phyloP scores from a whole-genome alignment of 1,284 basidiomycete genomes.

The Apiotrichum laibachii region DNA sequence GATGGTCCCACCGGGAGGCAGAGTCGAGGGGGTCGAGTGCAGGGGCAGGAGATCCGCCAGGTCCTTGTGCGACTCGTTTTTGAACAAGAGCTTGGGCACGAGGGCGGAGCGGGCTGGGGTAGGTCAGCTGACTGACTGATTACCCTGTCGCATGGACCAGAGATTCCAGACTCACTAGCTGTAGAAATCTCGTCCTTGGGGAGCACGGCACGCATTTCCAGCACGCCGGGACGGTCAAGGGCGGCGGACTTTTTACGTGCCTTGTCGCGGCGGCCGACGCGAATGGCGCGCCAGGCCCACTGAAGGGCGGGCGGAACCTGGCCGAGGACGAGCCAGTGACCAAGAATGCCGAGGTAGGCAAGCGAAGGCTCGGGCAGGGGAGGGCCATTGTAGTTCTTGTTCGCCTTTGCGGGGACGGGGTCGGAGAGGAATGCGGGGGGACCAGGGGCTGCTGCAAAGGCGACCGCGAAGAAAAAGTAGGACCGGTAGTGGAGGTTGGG shows the following conservation, averaged over 20 bases:
- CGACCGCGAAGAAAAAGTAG: slow-evolving; percentile 69
- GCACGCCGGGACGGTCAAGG: slow-evolving; percentile 39
- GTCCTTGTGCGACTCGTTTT: slow-evolving; percentile 24
- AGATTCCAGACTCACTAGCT: slow-evolving; percentile 5
- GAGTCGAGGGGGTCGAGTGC: slow-evolving; percentile 26
- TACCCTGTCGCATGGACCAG: background rate
- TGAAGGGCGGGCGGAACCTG: slow-evolving; percentile 33
- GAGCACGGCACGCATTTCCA: slow-evolving; percentile 39
- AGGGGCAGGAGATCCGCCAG: slow-evolving; percentile 43
- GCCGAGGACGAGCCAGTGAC: slow-evolving; percentile 44
- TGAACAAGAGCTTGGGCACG: slow-evolving; percentile 23
- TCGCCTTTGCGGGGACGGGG: slow-evolving; percentile 21
- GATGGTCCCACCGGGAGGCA: slow-evolving; percentile 24
- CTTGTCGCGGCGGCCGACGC: slow-evolving; percentile 31
- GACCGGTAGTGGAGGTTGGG: slow-evolving; percentile 59
- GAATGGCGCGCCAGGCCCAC: slow-evolving; percentile 36
- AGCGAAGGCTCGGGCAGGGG: slow-evolving; percentile 30
- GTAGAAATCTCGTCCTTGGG: slow-evolving; percentile 37
- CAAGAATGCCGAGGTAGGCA: slow-evolving; percentile 41
- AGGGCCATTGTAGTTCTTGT: slow-evolving; percentile 8
- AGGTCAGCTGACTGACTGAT: background rate
- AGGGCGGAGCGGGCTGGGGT: slow-evolving; percentile 11
- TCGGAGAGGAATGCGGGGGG: slow-evolving; percentile 43
- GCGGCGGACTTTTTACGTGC: slow-evolving; percentile 35
- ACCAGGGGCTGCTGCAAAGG: slow-evolving; percentile 55